Conservation (phyloP, 352 stramenopile species). For the Globisporangium spiculum region DNA sequence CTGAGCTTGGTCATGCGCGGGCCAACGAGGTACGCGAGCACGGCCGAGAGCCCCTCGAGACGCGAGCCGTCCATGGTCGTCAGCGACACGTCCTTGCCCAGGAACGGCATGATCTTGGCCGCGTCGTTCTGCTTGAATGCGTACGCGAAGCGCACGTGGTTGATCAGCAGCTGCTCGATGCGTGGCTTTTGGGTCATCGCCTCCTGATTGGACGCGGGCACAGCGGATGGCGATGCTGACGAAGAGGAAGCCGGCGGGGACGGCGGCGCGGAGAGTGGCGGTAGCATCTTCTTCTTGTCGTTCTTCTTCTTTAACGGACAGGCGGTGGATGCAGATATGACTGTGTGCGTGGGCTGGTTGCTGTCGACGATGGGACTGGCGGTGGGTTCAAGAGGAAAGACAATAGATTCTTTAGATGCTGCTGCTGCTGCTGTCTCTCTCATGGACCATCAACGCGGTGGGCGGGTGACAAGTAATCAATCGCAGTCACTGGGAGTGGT, state of each 20-base stretch:
- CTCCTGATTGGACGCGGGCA: neutral
- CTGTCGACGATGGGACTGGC: neutral
- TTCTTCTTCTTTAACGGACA: neutral
- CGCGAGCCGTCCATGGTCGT: conserved; percentile 41
- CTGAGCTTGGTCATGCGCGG: conserved; percentile 69
- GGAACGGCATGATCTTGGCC: conserved; percentile 58
- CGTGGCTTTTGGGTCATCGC: conserved; percentile 12
- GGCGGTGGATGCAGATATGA: neutral
- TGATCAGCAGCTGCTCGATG: conserved; percentile 49
- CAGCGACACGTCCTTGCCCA: conserved; percentile 58
- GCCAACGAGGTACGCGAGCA: conserved; percentile 70
- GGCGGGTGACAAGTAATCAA: too few species aligned
- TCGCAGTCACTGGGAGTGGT: too few species aligned
- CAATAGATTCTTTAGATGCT: neutral
- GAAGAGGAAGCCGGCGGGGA: neutral
- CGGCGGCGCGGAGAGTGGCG: conserved; percentile 6
- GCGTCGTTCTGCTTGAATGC: conserved; percentile 78
- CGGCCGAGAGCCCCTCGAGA: conserved; percentile 51
- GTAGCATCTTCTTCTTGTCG: conserved; percentile 5
- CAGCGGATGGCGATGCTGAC: neutral
- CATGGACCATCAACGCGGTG: neutral
- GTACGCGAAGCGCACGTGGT: conserved; percentile 60
- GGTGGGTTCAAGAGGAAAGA: neutral
- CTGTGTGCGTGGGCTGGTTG: neutral
- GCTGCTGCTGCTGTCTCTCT: neutral